Conservation (phyloP, 225 moss, liverwort and hornwort species). For the Anthoceros angustus region DNA sequence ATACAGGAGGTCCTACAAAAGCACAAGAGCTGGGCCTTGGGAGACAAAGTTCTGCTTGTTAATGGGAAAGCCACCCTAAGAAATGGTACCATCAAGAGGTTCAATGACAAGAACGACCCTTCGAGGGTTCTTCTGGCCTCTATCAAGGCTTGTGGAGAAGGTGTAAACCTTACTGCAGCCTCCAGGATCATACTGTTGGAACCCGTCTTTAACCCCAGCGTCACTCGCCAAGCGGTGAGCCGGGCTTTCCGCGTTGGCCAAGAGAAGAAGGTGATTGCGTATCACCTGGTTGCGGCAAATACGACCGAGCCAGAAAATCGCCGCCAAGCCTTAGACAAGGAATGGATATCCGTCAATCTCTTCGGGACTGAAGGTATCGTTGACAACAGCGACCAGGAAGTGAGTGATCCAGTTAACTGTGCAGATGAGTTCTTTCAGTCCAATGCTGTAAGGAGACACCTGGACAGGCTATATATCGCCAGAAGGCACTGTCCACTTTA, state of each 20-base stretch:
- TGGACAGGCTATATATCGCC: no score
- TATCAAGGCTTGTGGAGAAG: constrained; percentile 70
- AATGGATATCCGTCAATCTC: constrained; percentile 58
- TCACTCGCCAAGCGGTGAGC: constrained; percentile 72
- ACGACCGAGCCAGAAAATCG: constrained; percentile 35
- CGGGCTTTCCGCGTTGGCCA: constrained; percentile 71
- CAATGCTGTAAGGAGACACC: neutral
- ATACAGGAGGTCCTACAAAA: constrained; percentile 28
- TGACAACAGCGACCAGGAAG: neutral
- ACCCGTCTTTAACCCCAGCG: constrained; percentile 59
- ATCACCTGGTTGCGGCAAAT: constrained; percentile 47
- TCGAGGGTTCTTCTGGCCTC: constrained; percentile 51
- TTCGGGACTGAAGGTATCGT: constrained; percentile 12
- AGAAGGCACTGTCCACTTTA: no score
- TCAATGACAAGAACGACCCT: constrained; percentile 23
- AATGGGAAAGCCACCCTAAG: constrained; percentile 48
- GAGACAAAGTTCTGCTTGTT: constrained; percentile 36
- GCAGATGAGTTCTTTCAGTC: neutral
- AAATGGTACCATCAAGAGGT: no score
- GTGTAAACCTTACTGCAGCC: constrained; percentile 69
- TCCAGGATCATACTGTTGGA: constrained; percentile 72
- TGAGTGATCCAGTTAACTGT: neutral
- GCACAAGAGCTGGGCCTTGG: constrained; percentile 32
- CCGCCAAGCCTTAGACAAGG: constrained; percentile 40
- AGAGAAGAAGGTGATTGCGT: constrained; percentile 61